Evolutionary conservation across 1,284 basidiomycete genomes (phyloP), one percentile per base, ranked within the genome.

Genomic region (Ustilago loliicola): DNA sequence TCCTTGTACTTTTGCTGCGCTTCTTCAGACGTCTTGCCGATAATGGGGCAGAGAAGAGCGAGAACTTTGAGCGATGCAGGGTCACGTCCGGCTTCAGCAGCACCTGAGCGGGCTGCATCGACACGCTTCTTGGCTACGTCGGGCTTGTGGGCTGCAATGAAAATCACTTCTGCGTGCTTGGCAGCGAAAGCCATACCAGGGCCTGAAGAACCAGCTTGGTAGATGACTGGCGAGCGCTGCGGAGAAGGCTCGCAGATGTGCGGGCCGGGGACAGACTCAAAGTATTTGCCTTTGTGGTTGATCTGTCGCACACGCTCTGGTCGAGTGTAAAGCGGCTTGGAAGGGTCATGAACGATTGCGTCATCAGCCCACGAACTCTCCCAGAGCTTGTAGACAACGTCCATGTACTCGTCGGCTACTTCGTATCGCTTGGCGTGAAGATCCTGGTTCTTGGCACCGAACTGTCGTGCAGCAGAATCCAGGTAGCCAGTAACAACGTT

Each of bases 371-470:
- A 87, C 15, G 72, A 79, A n/a, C 76, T 76, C 54, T 87, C 87
- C 86, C 86, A 87, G 10, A 87, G 81, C 81, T 87, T 87, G 82
- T 87, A 87, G n/a, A 86, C 77, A 1, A 86, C 73, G 36, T 76
- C 80, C 80, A 82, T 82, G 66, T 82, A 82, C 50, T 82, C 82
- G 55, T 83, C 70, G 1, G 82, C 82, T 11, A 83, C 73, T 47
- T 83, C 75, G 71, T 83, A 83, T 1, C 83, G 69, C 59, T 81
- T 82, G 0, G 79, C 63, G 50, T 84, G 81, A 51, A 83, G 27
- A 3, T 84, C 80, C 50, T 84, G 81, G 52, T 80, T 79, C 45
- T 77, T 73, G 17, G 40, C 61, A 2, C 81, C 82, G 50, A 85
- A 86, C 57, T 87, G 82, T 0, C 82, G 71, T 1, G 87, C 87